A percentile compares a stretch with the other conserved stretches of the same genome.
phyloP scores from a whole-genome alignment of 2,329 filamentous ascomycete species.

The Daldinia eschscholtzii region DNA sequence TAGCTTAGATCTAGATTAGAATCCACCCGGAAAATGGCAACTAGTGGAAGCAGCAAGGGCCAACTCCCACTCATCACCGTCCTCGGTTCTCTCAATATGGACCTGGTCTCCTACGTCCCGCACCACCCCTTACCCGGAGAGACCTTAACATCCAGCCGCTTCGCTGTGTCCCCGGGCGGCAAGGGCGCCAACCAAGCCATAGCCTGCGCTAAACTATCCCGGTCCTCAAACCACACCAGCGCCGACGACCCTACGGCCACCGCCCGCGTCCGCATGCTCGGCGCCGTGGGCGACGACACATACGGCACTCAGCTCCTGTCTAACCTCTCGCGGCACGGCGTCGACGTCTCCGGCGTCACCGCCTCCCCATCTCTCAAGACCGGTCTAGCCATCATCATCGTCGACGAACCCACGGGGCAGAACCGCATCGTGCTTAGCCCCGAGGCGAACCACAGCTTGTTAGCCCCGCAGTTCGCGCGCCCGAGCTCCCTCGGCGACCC shows the following conservation, averaged over 20 bases:
- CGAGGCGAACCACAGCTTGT: slow-evolving; percentile 73
- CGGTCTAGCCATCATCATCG: slow-evolving; percentile 80
- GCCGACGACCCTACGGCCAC: slow-evolving; percentile 46
- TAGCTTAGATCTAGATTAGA: background rate
- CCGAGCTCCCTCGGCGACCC: slow-evolving; percentile 48
- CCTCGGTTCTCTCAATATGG: slow-evolving; percentile 93
- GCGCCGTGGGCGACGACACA: slow-evolving; percentile 77
- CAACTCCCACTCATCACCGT: slow-evolving; percentile 76
- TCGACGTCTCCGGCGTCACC: slow-evolving; percentile 69
- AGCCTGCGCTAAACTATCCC: slow-evolving; percentile 84
- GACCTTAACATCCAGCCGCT: slow-evolving; percentile 83
- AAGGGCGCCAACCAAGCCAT: slow-evolving; percentile 98
- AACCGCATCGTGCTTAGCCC: slow-evolving; percentile 82
- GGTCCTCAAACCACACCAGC: slow-evolving; percentile 58
- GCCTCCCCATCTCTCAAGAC: slow-evolving; percentile 63
- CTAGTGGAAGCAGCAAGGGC: slow-evolving; percentile 37
- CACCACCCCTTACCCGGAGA: slow-evolving; percentile 88
- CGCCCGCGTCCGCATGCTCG: slow-evolving; percentile 75
- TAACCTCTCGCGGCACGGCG: slow-evolving; percentile 71
- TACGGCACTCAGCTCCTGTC: slow-evolving; percentile 72
- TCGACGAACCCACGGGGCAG: slow-evolving; percentile 78
- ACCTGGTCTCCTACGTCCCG: slow-evolving; percentile 88
- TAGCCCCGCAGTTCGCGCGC: slow-evolving; percentile 53
- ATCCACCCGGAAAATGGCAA: background rate
- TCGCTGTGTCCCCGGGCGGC: slow-evolving; percentile 85